Evolutionary conservation across 2,329 filamentous ascomycete species (phyloP), one percentile per base, ranked within the genome.

Genomic region (Orbilia blumenaviensis): DNA sequence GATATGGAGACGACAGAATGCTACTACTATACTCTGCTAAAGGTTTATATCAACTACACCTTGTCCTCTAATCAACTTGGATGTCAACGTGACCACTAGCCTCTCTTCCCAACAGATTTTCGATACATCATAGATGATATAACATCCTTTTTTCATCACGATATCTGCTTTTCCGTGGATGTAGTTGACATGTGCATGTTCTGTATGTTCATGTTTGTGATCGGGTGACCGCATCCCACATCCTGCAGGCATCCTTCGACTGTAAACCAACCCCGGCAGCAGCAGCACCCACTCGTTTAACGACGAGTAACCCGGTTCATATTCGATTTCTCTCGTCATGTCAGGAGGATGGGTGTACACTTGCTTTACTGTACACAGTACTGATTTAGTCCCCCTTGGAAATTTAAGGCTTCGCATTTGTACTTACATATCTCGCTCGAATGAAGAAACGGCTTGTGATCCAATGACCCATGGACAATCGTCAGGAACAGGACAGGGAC

Each of bases 141-240:
- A 8, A 8, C n/a, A 27, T 41, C 41, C 21, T 54, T 23, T 54
- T 10, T 29, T 16, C 36, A 44, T 50, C 64, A 23, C 18, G 41
- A 60, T 46, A 12, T n/a, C n/a, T n/a, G 10, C n/a, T 38, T 41
- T 44, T 52, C 18, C 29, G 29, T 34, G 29, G 38, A 29, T 27
- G 64, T 67, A 16, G 41, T 10, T 58, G 29, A 44, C 56, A 71
- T 62, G 56, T 54, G 66, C 34, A n/a, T n/a, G 36, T 14, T 60
- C 36, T 52, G 32, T 42, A 5, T 42, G 66, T 41, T 32, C 42
- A 5, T 42, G 66, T 41, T 10, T 69, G 27, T 67, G 63, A 48
- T 71, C 66, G 66, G 66, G 66, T 71, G 66, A 71, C 66, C 66
- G 29, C 66, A 52, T 50, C 23, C 21, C 41, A 61, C 27, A 32